These are phyloP conservation scores for Rhizoclosmatium globosum DNA, from an alignment of 192 early-diverging fungal species.

Conservation along the genomic window DNA sequence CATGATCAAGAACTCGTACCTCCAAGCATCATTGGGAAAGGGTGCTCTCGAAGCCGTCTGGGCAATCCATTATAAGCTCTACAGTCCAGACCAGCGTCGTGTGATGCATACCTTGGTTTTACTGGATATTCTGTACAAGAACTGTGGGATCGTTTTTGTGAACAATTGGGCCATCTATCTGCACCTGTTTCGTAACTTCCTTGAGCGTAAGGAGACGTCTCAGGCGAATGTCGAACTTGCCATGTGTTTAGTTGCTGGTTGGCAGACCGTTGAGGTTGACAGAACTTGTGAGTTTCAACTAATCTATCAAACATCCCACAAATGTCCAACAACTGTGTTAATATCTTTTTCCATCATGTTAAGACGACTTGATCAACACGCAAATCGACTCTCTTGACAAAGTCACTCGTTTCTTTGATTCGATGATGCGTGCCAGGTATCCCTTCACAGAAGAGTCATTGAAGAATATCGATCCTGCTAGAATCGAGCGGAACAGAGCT, in stretches of 20 bases:
- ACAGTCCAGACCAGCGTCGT: not conserved
- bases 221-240: not conserved
- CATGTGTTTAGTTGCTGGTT: not conserved
- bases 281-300: not conserved
- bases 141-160: conserved; percentile 19
- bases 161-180: not conserved
- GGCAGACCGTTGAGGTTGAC: conserved; percentile 12
- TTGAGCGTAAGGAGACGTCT: not conserved
- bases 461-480: not conserved
- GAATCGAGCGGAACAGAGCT: not conserved
- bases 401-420: not conserved
- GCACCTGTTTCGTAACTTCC: conserved; percentile 20
- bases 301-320: not conserved
- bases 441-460: not conserved
- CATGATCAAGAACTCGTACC: conserved; percentile 8
- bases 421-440: not conserved
- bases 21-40: not conserved
- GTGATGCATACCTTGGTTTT: not conserved
- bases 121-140: conserved; percentile 1
- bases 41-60: conserved; percentile 18
- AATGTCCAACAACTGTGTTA: not conserved
- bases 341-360: not conserved
- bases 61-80: not conserved
- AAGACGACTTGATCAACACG: not conserved
- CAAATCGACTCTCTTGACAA: not conserved